These are phyloP conservation scores for Aspergillus incahuasiensis DNA, from an alignment of 495 filamentous ascomycete genomes.

Conservation along the genomic window DNA sequence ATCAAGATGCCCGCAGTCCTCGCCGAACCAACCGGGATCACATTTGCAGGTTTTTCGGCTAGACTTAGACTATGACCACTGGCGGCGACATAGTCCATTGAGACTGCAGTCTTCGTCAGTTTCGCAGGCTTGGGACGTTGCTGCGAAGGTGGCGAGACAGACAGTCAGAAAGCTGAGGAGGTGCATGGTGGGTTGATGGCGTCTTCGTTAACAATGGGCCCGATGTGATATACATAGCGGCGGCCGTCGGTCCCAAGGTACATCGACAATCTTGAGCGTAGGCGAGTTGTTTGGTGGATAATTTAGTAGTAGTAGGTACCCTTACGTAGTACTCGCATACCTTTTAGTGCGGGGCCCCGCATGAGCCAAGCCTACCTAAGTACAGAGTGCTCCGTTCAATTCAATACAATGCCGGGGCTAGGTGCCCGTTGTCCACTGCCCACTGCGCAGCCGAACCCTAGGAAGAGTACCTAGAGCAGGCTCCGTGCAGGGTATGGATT, in stretches of 20 bases:
- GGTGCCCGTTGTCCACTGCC: too few species aligned
- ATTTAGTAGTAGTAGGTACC: too few species aligned
- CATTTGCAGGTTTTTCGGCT: slow-evolving; percentile 22
- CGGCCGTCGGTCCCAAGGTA: neutral
- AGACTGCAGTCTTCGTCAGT: slow-evolving; percentile 41
- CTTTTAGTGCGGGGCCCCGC: neutral
- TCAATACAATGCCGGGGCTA: too few species aligned
- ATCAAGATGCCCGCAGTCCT: slow-evolving; percentile 35
- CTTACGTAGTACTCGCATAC: neutral
- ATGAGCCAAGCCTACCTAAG: neutral
- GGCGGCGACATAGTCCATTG: slow-evolving; percentile 28
- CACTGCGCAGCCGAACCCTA: too few species aligned
- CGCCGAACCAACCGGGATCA: slow-evolving; percentile 34
- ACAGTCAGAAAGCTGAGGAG: neutral
- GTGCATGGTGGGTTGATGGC: neutral
- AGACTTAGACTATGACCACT: neutral
- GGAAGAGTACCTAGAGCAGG: too few species aligned
- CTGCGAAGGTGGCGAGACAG: neutral
- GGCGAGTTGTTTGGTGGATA: neutral
- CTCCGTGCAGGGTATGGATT: too few species aligned
- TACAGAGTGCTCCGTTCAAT: too few species aligned
- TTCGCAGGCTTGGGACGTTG: slow-evolving; percentile 13
- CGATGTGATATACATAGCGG: neutral
- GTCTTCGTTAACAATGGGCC: neutral
- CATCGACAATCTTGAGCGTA: neutral